Conservation (phyloP, 352 stramenopile genomes). For the Phytophthora pseudosyringae region DNA sequence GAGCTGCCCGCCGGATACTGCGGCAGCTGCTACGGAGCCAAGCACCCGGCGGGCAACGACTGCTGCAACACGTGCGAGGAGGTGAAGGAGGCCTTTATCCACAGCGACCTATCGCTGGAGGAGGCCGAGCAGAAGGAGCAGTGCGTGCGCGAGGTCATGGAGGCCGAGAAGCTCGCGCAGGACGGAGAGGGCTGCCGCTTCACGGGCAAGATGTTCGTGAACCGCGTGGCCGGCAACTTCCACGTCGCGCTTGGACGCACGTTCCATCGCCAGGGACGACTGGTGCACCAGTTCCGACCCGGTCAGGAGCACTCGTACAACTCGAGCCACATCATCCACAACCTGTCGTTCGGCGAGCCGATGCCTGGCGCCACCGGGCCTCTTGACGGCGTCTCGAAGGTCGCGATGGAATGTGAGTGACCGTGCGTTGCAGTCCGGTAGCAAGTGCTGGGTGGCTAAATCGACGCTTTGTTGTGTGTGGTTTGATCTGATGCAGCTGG, state of each 20-base stretch:
- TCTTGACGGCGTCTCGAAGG: constrained; percentile 66
- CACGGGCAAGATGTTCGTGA: constrained; percentile 83
- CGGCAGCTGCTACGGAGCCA: constrained; percentile 94
- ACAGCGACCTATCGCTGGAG: constrained; percentile 73
- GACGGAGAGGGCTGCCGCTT: constrained; percentile 85
- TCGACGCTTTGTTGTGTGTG: constrained; percentile 10
- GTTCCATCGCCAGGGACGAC: constrained; percentile 76
- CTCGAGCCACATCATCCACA: constrained; percentile 80
- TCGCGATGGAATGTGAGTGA: constrained; percentile 49
- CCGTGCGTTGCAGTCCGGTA: background rate
- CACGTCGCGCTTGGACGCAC: constrained; percentile 83
- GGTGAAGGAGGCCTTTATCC: constrained; percentile 85
- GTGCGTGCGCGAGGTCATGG: constrained; percentile 70
- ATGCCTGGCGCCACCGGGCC: constrained; percentile 46
- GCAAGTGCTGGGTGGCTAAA: background rate
- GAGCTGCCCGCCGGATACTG: constrained; percentile 91
- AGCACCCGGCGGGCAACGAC: constrained; percentile 65
- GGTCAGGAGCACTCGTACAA: constrained; percentile 85
- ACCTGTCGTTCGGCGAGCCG: constrained; percentile 73
- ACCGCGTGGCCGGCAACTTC: constrained; percentile 88
- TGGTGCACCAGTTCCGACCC: constrained; percentile 86
- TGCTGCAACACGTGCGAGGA: constrained; percentile 89
- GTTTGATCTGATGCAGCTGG: constrained; percentile 46
- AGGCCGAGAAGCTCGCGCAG: constrained; percentile 71
- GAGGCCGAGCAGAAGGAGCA: constrained; percentile 83